phyloP scores from a whole-genome alignment of 805 yeast species.

The Sugiyamaella valdiviana region DNA sequence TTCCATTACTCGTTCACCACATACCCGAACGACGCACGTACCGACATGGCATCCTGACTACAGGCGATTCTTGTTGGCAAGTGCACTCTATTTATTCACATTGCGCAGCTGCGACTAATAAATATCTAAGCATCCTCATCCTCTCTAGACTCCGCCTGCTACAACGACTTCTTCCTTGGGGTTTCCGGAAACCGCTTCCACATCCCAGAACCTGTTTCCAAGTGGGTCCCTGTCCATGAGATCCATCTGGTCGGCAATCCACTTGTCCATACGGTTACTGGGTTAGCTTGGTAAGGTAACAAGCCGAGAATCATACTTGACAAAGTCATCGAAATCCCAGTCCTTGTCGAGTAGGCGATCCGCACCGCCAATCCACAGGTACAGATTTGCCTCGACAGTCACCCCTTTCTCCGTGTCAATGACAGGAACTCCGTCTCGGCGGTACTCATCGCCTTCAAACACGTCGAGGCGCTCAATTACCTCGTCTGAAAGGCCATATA shows the following conservation, averaged over 20 bases:
- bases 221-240: conserved; percentile 12
- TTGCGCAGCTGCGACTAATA: too few relatives aligned
- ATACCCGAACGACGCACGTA: too few relatives aligned
- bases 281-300: background rate
- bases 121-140: too few relatives aligned
- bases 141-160: background rate
- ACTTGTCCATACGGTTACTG: conserved; percentile 13
- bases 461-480: conserved; percentile 21
- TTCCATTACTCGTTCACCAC: too few relatives aligned
- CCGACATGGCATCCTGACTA: too few relatives aligned
- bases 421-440: conserved; percentile 15
- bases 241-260: conserved; percentile 21
- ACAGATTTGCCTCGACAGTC: conserved; percentile 13
- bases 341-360: conserved; percentile 13
- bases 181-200: conserved; percentile 1
- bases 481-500: conserved; percentile 13
- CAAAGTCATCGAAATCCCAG: conserved; percentile 24
- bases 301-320: background rate
- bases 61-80: too few relatives aligned
- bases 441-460: conserved; percentile 27
- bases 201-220: conserved; percentile 16
- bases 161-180: background rate
- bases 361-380: conserved; percentile 20
- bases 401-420: conserved; percentile 6
- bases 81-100: too few relatives aligned